Evolutionary conservation across 495 filamentous ascomycete genomes (phyloP).

Genomic region (Tuber melanosporum): DNA sequence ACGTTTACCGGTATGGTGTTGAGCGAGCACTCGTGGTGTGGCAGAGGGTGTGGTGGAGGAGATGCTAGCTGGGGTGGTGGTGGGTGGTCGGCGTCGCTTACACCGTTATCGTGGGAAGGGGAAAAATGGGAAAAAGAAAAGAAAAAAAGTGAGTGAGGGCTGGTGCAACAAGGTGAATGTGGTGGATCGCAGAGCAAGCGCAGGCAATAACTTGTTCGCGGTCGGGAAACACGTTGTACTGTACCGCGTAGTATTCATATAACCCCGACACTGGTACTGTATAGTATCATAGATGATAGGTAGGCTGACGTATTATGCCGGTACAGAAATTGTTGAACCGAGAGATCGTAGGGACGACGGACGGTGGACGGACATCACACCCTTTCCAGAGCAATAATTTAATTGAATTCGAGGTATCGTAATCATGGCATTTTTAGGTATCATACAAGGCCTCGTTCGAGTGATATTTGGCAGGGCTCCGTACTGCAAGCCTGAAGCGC

Average conservation of each 20-base stretch:
- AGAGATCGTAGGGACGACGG: neutral
- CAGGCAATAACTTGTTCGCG: neutral
- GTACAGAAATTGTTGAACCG: neutral
- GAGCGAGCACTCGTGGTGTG: neutral
- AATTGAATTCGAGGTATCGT: neutral
- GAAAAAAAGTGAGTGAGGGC: neutral
- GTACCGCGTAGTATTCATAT: neutral
- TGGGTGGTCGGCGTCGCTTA: neutral
- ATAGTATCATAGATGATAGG: no score
- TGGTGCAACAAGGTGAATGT: neutral
- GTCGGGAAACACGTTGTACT: neutral
- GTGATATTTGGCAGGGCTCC: neutral
- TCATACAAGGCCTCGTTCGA: neutral
- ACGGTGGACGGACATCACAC: neutral
- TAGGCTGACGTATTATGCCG: neutral
- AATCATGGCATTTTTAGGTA: neutral
- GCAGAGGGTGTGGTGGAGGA: conserved; percentile 4
- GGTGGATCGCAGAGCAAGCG: neutral
- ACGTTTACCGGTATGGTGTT: neutral
- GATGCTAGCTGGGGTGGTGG: neutral
- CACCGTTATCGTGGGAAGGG: neutral
- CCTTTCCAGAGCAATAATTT: neutral
- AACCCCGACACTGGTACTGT: neutral
- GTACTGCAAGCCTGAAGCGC: neutral
- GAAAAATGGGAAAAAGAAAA: neutral